A percentile compares a stretch with the other conserved stretches of the same genome.
phyloP scores from a whole-genome alignment of 805 yeast genomes.

The Cephaloascus fragrans region DNA sequence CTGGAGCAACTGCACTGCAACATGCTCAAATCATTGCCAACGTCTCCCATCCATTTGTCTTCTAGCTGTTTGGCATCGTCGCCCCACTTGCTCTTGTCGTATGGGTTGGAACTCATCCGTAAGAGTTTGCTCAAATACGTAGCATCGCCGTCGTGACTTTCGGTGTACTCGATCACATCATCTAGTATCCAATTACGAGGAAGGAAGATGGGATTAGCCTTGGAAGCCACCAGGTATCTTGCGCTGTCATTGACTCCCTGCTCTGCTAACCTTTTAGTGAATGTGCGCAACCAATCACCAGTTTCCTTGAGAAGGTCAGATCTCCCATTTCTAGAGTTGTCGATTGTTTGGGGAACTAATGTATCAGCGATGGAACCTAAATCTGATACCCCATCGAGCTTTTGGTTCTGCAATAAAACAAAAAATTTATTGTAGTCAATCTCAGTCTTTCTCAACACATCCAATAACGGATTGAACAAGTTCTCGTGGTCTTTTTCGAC shows the following conservation, averaged over 20 bases:
- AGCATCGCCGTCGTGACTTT: constrained; percentile 42
- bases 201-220: constrained; percentile 66
- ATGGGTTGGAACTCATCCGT: constrained; percentile 71
- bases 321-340: constrained; percentile 10
- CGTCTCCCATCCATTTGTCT: constrained; percentile 41
- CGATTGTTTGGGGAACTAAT: neutral
- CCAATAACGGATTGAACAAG: constrained; percentile 42
- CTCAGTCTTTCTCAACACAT: constrained; percentile 47
- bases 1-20: constrained; percentile 68
- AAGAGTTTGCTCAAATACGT: constrained; percentile 49
- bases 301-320: constrained; percentile 32
- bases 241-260: constrained; percentile 22
- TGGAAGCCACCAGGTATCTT: constrained; percentile 31
- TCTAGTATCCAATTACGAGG: constrained; percentile 84
- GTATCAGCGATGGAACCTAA: neutral
- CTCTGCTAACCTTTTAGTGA: constrained; percentile 31
- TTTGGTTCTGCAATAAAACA: constrained; percentile 42
- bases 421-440: constrained; percentile 80
- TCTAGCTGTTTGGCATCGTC: constrained; percentile 50
- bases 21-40: constrained; percentile 47
- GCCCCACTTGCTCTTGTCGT: constrained; percentile 60
- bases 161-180: constrained; percentile 57
- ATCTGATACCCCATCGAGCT: constrained; percentile 14
- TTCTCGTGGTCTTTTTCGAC: constrained; percentile 29
- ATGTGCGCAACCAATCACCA: constrained; percentile 43